phyloP scores from a whole-genome alignment of 1,284 basidiomycete genomes.

The Hypsizygus ulmarius region DNA sequence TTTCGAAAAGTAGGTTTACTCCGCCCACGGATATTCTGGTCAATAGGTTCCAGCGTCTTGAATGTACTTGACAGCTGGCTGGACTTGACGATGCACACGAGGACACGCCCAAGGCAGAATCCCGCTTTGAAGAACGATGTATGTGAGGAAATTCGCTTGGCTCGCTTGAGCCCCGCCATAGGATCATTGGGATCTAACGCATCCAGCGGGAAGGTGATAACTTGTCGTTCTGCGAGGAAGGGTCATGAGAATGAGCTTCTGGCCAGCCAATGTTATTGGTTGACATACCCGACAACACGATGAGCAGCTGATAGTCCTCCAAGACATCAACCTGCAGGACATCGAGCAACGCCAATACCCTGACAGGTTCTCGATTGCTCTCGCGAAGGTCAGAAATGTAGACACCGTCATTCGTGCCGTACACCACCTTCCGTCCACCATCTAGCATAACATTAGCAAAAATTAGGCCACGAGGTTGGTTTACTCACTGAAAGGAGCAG shows the following conservation, averaged over 20 bases:
- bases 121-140: slow-evolving; percentile 99
- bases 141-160: slow-evolving; percentile 94
- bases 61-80: slow-evolving; percentile 94
- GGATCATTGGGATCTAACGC: slow-evolving; percentile 91
- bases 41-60: slow-evolving; percentile 96
- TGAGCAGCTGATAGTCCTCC: slow-evolving; percentile 93
- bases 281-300: slow-evolving; percentile 85
- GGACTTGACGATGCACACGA: slow-evolving; percentile 98
- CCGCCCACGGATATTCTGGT: slow-evolving; percentile 80
- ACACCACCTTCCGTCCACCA: slow-evolving; percentile 85
- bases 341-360: slow-evolving; percentile 86
- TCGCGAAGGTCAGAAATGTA: slow-evolving; percentile 89
- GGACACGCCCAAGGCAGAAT: slow-evolving; percentile 87
- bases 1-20: slow-evolving; percentile 94
- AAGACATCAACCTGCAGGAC: slow-evolving; percentile 96
- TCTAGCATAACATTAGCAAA: slow-evolving; percentile 41
- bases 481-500: slow-evolving; percentile 87
- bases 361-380: slow-evolving; percentile 78
- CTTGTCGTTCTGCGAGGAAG: slow-evolving; percentile 72
- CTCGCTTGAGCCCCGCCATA: slow-evolving; percentile 86
- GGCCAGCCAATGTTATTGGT: not conserved
- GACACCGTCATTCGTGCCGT: slow-evolving; percentile 96
- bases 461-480: not conserved
- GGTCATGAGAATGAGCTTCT: not conserved
- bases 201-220: slow-evolving; percentile 95